Evolutionary conservation across 176 grass and related monocot genomes (phyloP), one percentile per base, ranked within the genome.

Genomic region (Pontederia paniculata): DNA sequence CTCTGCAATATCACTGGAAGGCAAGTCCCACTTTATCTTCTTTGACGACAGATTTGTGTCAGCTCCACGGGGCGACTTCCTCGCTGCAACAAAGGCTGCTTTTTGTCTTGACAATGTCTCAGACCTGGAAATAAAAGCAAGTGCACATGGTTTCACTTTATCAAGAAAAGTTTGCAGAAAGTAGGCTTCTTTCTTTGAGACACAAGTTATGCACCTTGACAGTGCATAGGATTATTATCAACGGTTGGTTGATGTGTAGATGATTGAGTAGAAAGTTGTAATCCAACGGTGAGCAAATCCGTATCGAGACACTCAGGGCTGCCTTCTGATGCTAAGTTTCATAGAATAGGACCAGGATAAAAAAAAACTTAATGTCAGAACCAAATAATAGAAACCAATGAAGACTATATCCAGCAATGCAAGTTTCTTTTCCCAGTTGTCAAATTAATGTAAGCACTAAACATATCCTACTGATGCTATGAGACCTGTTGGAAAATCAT

Each of bases 11-110:
- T 22, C 22, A 5, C 25, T 46, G 19, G 66, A 66, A 76, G 59
- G 31, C 21, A 37, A 22, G 2, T 73, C 77, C 23, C 77, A 14
- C 49, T 76, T 89, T 47, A 48, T 67, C 63, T 73, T 84, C 63
- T 89, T 89, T 44, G 44, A 28, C 55, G 65, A 37, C 10, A 21
- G 12, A 16, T 18, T 41, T n/a, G 60, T 70, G 54, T 52, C 71
- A 21, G 63, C 69, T 47, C 50, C 72, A 4, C 50, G 45, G 0
- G 58, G 3, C 21, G 71, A 17, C 17, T 71, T 75, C 65, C 81
- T 73, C 48, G 81, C 81, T 15, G 81, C 42, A 1, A 84, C 45
- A 62, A 81, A 89, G 31, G 86, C 86, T 48, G 76, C 81, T 66
- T 75, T 74, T 63, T 77, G 71, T 50, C 44, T 84, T 76, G 64